Evolutionary conservation across 441 rosid species (phyloP).

Genomic region (Syzygium malaccense): DNA sequence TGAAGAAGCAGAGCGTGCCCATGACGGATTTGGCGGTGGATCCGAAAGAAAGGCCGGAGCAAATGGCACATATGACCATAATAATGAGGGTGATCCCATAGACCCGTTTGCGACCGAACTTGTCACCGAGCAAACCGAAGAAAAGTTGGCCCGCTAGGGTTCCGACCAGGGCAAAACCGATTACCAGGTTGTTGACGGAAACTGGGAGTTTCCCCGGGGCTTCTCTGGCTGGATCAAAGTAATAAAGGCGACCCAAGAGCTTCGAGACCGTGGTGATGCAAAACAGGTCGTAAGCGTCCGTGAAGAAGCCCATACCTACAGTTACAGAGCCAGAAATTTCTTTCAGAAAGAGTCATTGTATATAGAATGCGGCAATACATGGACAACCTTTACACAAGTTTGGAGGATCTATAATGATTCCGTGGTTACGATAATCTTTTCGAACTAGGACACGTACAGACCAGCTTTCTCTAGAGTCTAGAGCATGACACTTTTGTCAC

Average conservation of each 20-base stretch:
- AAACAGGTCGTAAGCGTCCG: constrained; percentile 1
- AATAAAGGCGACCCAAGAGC: background rate
- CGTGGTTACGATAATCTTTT: background rate
- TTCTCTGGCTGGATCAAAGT: rapidly evolving
- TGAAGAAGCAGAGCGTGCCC: background rate
- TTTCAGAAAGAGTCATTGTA: background rate
- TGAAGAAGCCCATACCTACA: constrained; percentile 1
- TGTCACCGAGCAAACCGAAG: background rate
- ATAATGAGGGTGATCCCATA: background rate
- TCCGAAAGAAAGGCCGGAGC: constrained; percentile 1
- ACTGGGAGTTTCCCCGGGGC: background rate
- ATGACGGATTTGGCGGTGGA: background rate
- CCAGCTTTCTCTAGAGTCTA: background rate
- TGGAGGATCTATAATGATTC: background rate
- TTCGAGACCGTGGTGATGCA: background rate
- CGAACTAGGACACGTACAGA: background rate
- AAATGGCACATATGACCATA: background rate
- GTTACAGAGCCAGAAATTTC: background rate
- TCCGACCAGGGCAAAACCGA: background rate
- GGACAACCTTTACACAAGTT: background rate
- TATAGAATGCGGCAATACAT: background rate
- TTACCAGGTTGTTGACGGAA: background rate
- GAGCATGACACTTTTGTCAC: background rate
- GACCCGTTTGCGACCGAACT: background rate
- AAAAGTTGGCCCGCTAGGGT: background rate